These are phyloP conservation scores for Glycine soja DNA, from an alignment of 306 rosid species.

Conservation along the genomic window DNA sequence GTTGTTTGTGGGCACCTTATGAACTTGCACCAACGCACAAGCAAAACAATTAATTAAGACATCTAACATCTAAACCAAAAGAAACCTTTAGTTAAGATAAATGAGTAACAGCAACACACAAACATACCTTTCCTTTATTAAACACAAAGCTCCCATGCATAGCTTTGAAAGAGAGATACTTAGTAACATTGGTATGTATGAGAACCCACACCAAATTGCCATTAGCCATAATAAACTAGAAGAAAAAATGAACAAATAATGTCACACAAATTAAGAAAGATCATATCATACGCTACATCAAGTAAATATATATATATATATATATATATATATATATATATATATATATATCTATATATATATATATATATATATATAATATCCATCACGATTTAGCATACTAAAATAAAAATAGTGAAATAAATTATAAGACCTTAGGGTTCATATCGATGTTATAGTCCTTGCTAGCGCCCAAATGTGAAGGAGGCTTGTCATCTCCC, in stretches of 20 bases:
- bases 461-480: conserved; percentile 89
- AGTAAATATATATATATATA: no score
- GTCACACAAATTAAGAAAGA: conserved; percentile 18
- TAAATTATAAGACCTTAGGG: conserved; percentile 69
- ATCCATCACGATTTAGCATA: background rate
- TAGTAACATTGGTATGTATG: conserved; percentile 94
- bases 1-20: conserved; percentile 92
- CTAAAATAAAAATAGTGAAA: background rate
- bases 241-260: background rate
- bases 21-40: conserved; percentile 61
- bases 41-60: conserved; percentile 1
- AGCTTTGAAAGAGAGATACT: conserved; percentile 93
- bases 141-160: conserved; percentile 77
- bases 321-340: no score
- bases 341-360: no score
- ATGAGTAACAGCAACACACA: background rate
- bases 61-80: conserved; percentile 5
- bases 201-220: conserved; percentile 95
- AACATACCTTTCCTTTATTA: conserved; percentile 79
- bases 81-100: background rate
- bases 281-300: background rate
- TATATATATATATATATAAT: no score
- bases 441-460: conserved; percentile 97
- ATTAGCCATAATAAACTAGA: conserved; percentile 97
- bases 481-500: conserved; percentile 86